phyloP scores from a whole-genome alignment of 1,284 basidiomycete genomes.

The Cerioporus squamosus region DNA sequence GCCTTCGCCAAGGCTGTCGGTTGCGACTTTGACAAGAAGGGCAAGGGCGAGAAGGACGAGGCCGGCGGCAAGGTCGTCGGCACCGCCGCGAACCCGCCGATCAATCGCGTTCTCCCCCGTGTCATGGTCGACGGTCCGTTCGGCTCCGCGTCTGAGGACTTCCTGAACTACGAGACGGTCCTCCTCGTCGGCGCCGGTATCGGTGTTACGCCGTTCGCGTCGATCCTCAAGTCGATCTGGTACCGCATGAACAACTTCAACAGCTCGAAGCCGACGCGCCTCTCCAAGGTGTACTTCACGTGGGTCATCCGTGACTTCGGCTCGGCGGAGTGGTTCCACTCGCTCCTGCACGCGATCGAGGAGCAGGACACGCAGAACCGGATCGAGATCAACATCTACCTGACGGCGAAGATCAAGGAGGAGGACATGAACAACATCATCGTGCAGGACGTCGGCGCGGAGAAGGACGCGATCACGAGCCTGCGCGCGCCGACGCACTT shows the following conservation, averaged over 20 bases:
- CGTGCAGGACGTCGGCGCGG: constrained; percentile 86
- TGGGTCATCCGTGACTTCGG: constrained; percentile 92
- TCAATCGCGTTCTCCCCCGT: constrained; percentile 79
- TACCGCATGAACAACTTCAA: constrained; percentile 89
- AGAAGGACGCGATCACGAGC: constrained; percentile 86
- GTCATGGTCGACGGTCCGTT: constrained; percentile 92
- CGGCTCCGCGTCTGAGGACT: constrained; percentile 85
- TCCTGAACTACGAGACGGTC: constrained; percentile 84
- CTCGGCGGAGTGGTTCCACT: constrained; percentile 91
- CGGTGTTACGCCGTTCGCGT: constrained; percentile 92
- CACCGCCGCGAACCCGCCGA: constrained; percentile 57
- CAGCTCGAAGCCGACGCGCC: constrained; percentile 69
- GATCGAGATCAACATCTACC: constrained; percentile 91
- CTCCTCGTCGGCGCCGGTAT: constrained; percentile 89
- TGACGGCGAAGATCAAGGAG: constrained; percentile 86
- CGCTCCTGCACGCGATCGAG: constrained; percentile 89
- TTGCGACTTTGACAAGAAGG: constrained; percentile 75
- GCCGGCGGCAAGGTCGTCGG: constrained; percentile 63
- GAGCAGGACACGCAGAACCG: constrained; percentile 83
- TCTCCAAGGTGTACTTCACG: constrained; percentile 86
- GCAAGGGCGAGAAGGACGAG: constrained; percentile 51
- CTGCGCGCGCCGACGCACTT: constrained; percentile 91
- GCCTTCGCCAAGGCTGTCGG: constrained; percentile 80
- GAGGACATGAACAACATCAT: constrained; percentile 91
- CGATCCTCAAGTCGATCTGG: constrained; percentile 94